These are phyloP conservation scores for Obelidium mucronatum DNA, from an alignment of 192 early-diverging fungal species.

Conservation along the genomic window DNA sequence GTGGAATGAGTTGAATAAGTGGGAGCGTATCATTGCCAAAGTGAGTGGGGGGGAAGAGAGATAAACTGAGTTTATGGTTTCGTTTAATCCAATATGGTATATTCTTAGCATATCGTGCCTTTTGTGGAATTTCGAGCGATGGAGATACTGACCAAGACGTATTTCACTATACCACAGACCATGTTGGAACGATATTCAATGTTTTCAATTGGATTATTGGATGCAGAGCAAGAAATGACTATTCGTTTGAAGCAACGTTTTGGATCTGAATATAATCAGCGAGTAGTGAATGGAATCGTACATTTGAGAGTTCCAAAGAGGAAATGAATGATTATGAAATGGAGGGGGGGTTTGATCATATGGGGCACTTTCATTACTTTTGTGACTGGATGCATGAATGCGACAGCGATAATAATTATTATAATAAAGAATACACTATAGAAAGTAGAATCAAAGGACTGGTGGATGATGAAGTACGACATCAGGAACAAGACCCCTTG, in stretches of 20 bases:
- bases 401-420: too few relatives aligned
- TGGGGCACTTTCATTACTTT: background rate
- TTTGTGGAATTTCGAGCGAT: background rate
- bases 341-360: background rate
- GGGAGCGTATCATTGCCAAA: background rate
- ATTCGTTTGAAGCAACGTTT: background rate
- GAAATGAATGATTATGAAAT: background rate
- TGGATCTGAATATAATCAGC: constrained; percentile 8
- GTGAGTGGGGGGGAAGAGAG: constrained; percentile 7
- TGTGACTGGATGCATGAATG: too few relatives aligned
- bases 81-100: background rate
- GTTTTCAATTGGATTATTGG: background rate
- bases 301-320: constrained; percentile 5
- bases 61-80: background rate
- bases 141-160: constrained; percentile 10
- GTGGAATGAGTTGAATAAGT: background rate
- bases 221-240: background rate
- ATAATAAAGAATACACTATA: background rate
- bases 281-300: constrained; percentile 9
- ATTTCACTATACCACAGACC: background rate
- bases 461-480: background rate
- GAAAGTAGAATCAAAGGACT: background rate
- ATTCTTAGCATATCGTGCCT: constrained; percentile 1
- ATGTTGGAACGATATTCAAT: background rate
- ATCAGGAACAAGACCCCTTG: constrained; percentile 12